These are phyloP conservation scores for Colletotrichum agaves DNA, from an alignment of 2,329 filamentous ascomycete genomes.

Conservation along the genomic window DNA sequence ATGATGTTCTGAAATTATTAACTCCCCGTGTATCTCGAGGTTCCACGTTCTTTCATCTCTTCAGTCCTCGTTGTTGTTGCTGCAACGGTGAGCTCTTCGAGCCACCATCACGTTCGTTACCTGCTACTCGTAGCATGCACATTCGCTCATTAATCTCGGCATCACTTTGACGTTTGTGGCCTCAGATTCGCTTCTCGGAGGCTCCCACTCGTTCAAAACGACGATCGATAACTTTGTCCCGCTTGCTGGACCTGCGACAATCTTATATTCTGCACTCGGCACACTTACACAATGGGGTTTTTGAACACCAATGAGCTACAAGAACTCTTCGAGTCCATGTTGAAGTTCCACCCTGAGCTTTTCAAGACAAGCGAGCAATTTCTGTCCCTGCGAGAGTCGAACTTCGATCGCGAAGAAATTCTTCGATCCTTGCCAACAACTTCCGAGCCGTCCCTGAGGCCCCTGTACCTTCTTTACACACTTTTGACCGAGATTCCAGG, in stretches of 20 bases:
- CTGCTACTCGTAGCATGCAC: background rate
- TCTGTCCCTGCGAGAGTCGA: background rate
- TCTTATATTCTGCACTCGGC: background rate
- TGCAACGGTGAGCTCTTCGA: background rate
- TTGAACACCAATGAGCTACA: background rate
- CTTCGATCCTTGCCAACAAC: conserved; percentile 41
- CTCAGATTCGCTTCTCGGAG: background rate
- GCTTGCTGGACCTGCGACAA: background rate
- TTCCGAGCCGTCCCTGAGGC: conserved; percentile 38
- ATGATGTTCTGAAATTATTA: background rate
- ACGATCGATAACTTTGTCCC: too few species aligned
- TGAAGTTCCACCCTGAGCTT: background rate
- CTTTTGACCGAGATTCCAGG: conserved; percentile 42
- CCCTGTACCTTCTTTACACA: conserved; percentile 42
- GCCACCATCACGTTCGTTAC: background rate
- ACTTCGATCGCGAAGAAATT: conserved; percentile 27
- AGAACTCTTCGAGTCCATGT: background rate
- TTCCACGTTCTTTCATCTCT: background rate
- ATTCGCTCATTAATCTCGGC: background rate
- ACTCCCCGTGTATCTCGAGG: background rate
- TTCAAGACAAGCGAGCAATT: background rate
- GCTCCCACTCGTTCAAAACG: background rate
- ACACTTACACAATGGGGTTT: background rate
- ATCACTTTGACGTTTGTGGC: background rate
- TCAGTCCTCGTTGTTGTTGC: background rate